Percentiles rank a stretch among this genome's conserved stretches.
phyloP scores from a whole-genome alignment of 2,329 filamentous ascomycete species.

The Talaromyces sp. region DNA sequence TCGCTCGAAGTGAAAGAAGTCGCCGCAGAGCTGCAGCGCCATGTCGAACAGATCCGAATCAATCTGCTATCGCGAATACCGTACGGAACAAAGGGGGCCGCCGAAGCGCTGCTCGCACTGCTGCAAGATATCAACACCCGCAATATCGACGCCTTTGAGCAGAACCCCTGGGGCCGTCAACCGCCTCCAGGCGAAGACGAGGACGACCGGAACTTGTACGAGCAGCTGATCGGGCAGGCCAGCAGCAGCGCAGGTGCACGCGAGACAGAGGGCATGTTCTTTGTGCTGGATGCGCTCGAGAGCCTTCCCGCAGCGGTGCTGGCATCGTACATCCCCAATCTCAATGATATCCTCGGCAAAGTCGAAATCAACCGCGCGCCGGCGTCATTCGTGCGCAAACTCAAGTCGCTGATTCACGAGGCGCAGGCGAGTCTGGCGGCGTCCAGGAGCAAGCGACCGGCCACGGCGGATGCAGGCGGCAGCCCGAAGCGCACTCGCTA shows the following conservation, averaged over 20 bases:
- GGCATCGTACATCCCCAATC: conserved; percentile 22
- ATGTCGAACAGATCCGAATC: conserved; percentile 25
- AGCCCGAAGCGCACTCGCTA: conserved; percentile 13
- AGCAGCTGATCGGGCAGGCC: conserved; percentile 34
- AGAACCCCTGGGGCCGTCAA: conserved; percentile 28
- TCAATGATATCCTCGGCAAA: conserved; percentile 32
- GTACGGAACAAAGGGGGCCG: conserved; percentile 32
- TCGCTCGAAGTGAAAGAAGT: conserved; percentile 27
- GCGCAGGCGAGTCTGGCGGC: conserved; percentile 18
- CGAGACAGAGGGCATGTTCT: conserved; percentile 17
- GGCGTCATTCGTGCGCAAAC: conserved; percentile 28
- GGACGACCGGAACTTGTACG: conserved; percentile 39
- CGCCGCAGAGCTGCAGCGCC: conserved; percentile 24
- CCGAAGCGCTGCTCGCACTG: conserved; percentile 32
- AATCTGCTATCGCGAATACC: conserved; percentile 31
- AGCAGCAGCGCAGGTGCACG: conserved; percentile 13
- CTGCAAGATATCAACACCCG: conserved; percentile 33
- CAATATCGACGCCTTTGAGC: conserved; percentile 36
- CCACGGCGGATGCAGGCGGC: conserved; percentile 11
- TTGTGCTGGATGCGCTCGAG: conserved; percentile 35
- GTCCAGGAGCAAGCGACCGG: conserved; percentile 10
- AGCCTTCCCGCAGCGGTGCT: conserved; percentile 27
- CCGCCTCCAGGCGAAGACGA: conserved; percentile 33
- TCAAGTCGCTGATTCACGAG: conserved; percentile 26
- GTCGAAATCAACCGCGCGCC: conserved; percentile 41